phyloP scores from a whole-genome alignment of 2,329 filamentous ascomycete genomes.

The Periconia sp. region DNA sequence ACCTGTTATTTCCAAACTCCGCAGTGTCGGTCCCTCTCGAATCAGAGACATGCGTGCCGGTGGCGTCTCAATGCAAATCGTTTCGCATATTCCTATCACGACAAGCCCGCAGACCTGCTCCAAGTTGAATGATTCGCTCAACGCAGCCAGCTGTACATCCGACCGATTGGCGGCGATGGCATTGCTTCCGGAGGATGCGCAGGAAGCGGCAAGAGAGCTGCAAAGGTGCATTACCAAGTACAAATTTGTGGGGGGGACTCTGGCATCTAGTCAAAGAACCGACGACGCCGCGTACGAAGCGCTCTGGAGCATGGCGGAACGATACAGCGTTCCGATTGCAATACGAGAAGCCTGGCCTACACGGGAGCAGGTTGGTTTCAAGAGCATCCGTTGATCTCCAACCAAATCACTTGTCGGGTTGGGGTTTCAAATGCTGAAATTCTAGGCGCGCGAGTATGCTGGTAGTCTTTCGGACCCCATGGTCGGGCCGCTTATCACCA shows the following conservation, averaged over 20 bases:
- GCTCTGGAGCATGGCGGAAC: slow-evolving; percentile 49
- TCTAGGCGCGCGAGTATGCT: slow-evolving; percentile 20
- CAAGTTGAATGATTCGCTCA: slow-evolving; percentile 32
- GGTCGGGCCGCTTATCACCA: slow-evolving; percentile 22
- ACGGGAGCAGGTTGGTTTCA: slow-evolving; percentile 20
- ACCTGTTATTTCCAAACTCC: slow-evolving; percentile 27
- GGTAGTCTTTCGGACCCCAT: slow-evolving; percentile 15
- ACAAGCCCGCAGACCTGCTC: slow-evolving; percentile 20
- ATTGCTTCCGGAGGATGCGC: slow-evolving; percentile 49
- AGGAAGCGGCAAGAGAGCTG: slow-evolving; percentile 44
- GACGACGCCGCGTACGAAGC: slow-evolving; percentile 52
- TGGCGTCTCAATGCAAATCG: slow-evolving; percentile 28
- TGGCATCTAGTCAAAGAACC: slow-evolving; percentile 52
- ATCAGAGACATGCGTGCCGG: slow-evolving; percentile 30
- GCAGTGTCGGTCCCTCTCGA: slow-evolving; percentile 25
- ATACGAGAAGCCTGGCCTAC: slow-evolving; percentile 28
- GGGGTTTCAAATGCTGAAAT: slow-evolving; percentile 6
- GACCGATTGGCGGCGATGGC: slow-evolving; percentile 53
- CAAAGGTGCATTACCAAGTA: slow-evolving; percentile 50
- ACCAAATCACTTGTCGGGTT: background rate
- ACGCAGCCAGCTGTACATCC: slow-evolving; percentile 21
- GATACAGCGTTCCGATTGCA: slow-evolving; percentile 48
- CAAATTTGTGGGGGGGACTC: slow-evolving; percentile 57
- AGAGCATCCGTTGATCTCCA: too few species aligned
- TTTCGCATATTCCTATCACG: slow-evolving; percentile 33